phyloP scores from a whole-genome alignment of 768 basidiomycete species.

The Leucosporidium creatinivorum region DNA sequence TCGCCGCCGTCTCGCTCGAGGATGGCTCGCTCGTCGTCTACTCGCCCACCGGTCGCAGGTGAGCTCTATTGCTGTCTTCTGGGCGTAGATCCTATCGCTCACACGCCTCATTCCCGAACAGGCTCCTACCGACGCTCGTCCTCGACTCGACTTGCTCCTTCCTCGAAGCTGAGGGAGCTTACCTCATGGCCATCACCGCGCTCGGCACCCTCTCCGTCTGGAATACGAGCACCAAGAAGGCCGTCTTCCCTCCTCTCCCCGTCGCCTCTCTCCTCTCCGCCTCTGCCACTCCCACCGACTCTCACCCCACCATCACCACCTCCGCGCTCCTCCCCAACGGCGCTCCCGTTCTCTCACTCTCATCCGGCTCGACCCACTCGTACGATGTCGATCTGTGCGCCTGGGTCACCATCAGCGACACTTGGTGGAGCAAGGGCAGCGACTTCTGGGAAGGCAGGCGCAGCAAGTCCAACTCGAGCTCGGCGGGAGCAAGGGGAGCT shows the following conservation, averaged over 20 bases:
- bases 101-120: conserved; percentile 39
- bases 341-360: conserved; percentile 64
- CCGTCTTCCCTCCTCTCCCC: conserved; percentile 60
- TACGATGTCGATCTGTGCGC: conserved; percentile 61
- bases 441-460: conserved; percentile 69
- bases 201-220: conserved; percentile 67
- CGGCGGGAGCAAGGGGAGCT: conserved; percentile 17
- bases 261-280: conserved; percentile 55
- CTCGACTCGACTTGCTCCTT: conserved; percentile 65
- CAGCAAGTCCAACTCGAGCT: conserved; percentile 17
- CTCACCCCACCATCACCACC: conserved; percentile 50
- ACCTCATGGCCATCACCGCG: conserved; percentile 65
- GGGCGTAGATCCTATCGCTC: background rate
- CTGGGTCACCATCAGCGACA: conserved; percentile 69
- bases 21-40: conserved; percentile 80
- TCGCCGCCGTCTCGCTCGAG: conserved; percentile 68
- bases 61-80: conserved; percentile 30
- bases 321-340: conserved; percentile 71
- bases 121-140: conserved; percentile 67
- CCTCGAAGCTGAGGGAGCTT: conserved; percentile 58
- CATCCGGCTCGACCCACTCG: conserved; percentile 68
- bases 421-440: conserved; percentile 79
- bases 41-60: conserved; percentile 76
- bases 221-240: conserved; percentile 46
- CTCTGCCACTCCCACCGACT: conserved; percentile 47